phyloP scores from a whole-genome alignment of 768 basidiomycete genomes.

The Suillus variegatus region DNA sequence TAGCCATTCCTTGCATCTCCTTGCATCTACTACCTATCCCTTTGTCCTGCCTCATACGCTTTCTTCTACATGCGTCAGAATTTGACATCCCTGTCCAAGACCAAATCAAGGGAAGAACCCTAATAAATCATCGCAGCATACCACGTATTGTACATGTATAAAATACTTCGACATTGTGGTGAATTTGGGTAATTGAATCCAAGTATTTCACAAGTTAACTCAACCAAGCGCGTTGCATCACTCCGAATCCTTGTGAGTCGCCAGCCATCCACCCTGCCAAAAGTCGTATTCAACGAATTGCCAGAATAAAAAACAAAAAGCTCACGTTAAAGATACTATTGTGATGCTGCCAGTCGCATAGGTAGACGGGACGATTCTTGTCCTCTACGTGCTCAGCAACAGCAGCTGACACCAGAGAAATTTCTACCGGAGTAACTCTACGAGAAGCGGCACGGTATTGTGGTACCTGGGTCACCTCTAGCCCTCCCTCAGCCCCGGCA shows the following conservation, averaged over 20 bases:
- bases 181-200: not conserved
- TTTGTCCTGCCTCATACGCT: not conserved
- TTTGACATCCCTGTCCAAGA: not conserved
- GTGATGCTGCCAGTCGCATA: constrained; percentile 26
- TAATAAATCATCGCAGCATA: not conserved
- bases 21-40: too few species aligned
- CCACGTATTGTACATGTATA: not conserved
- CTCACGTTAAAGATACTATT: constrained; percentile 23
- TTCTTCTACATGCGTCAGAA: not conserved
- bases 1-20: not conserved
- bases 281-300: not conserved
- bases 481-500: constrained; percentile 22
- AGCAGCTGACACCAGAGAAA: constrained; percentile 22
- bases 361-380: constrained; percentile 17
- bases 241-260: not conserved
- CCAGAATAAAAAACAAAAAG: not conserved
- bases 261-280: constrained; percentile 11
- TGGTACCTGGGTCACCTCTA: not conserved
- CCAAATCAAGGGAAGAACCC: not conserved
- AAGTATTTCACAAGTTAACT: not conserved
- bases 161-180: not conserved
- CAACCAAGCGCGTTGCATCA: not conserved
- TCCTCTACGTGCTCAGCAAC: constrained; percentile 22
- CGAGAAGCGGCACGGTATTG: constrained; percentile 4
- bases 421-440: constrained; percentile 21